Conservation (phyloP, 2,329 filamentous ascomycete species). For the Claviceps lovelessii region DNA sequence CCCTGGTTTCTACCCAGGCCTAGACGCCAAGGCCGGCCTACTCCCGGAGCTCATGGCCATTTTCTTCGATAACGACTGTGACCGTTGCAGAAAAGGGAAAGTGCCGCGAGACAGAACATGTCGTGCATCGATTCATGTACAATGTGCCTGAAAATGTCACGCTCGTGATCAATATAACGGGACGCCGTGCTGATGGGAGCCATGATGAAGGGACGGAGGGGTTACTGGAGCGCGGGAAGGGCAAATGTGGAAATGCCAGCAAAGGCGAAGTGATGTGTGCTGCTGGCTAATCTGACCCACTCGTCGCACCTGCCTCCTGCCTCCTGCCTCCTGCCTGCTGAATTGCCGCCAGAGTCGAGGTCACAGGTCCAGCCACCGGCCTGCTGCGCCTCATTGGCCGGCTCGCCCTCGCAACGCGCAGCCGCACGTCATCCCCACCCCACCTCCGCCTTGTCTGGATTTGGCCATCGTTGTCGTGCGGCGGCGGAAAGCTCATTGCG, state of each 20-base stretch:
- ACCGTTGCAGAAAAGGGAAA: neutral
- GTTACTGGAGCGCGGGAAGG: neutral
- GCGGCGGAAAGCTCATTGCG: neutral
- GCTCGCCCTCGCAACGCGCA: neutral
- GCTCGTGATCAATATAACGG: neutral
- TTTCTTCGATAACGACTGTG: neutral
- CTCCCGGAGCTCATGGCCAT: neutral
- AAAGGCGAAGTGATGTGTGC: too few relatives aligned
- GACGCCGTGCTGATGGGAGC: neutral
- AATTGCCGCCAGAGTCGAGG: neutral
- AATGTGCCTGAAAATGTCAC: neutral
- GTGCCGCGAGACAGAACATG: neutral
- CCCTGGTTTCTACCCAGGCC: too few relatives aligned
- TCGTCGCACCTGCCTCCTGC: too few relatives aligned
- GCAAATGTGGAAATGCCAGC: too few relatives aligned
- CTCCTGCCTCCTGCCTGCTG: neutral
- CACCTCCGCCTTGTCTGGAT: neutral
- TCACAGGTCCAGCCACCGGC: neutral
- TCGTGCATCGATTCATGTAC: neutral
- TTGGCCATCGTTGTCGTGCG: neutral
- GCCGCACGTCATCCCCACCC: slow-evolving; percentile 1
- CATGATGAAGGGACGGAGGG: neutral
- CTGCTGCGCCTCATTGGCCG: neutral
- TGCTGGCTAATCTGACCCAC: neutral
- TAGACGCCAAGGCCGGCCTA: too few relatives aligned